A percentile compares a stretch with the other conserved stretches of the same genome.
These are phyloP conservation scores for Phytophthora kernoviae DNA, from an alignment of 352 stramenopile genomes.

Conservation along the genomic window DNA sequence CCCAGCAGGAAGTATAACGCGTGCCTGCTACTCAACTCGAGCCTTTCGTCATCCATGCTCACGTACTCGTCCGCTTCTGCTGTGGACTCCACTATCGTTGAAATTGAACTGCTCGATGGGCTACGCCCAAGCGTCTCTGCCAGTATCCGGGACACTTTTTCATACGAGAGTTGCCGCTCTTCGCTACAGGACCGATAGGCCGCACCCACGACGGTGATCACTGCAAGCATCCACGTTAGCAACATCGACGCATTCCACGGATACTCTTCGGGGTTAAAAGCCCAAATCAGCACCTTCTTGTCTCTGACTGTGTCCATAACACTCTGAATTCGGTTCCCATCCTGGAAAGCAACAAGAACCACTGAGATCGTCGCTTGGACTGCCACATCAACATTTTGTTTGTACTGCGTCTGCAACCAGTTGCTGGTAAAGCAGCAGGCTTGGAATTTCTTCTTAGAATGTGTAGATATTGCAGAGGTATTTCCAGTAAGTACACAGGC, in stretches of 20 bases:
- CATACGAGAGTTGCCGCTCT: slow-evolving; percentile 57
- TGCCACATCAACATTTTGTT: background rate
- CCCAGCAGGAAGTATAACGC: slow-evolving; percentile 62
- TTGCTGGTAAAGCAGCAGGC: slow-evolving; percentile 59
- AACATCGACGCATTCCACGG: slow-evolving; percentile 75
- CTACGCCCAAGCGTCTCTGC: slow-evolving; percentile 12
- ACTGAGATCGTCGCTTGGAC: slow-evolving; percentile 33
- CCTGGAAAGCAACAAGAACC: slow-evolving; percentile 43
- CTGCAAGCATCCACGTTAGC: slow-evolving; percentile 62
- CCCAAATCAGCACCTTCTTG: slow-evolving; percentile 26
- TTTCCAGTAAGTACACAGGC: slow-evolving; percentile 45
- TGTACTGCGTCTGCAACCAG: slow-evolving; percentile 45
- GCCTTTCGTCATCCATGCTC: slow-evolving; percentile 34
- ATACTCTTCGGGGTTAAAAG: slow-evolving; percentile 47
- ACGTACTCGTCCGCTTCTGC: slow-evolving; percentile 28
- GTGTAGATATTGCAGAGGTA: background rate
- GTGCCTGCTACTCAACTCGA: slow-evolving; percentile 61
- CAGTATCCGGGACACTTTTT: slow-evolving; percentile 43
- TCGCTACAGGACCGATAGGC: slow-evolving; percentile 59
- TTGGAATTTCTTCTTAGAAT: slow-evolving; percentile 27
- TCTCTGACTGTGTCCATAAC: slow-evolving; percentile 22
- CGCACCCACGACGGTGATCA: slow-evolving; percentile 46
- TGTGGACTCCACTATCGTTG: slow-evolving; percentile 17
- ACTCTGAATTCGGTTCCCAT: slow-evolving; percentile 40
- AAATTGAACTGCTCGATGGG: slow-evolving; percentile 21